Evolutionary conservation across 139 green algal genomes (phyloP), one percentile per base, ranked within the genome.

Genomic region (Klebsormidium nitens): DNA sequence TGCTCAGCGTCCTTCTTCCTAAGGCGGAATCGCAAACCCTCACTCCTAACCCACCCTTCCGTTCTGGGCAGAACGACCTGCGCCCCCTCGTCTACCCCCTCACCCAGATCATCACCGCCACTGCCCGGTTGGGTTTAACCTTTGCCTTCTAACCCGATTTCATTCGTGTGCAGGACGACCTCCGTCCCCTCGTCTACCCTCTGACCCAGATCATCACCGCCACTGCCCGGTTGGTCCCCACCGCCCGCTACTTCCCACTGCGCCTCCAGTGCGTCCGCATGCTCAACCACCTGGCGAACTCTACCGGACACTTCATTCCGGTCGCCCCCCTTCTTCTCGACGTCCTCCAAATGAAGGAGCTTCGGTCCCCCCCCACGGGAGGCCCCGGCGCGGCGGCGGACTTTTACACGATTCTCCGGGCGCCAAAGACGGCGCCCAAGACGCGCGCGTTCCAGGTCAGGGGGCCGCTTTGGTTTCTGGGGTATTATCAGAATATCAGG

Each of bases 171-270:
- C n/a, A n/a, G n/a, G n/a, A n/a, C 60, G 80, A 86, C 69, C 84
- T 97, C 42, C 71, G 69, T 26, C 82, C 88, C 1, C 83, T 97
- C 36, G 86, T 92, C 32, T 97, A 96, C 80, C 92, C 92, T 0
- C 66, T 96, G 39, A 42, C 64, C 1, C 74, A 82, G 73, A 63
- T 84, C 23, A 74, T 81, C 32, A 48, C 62, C 5, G 91, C 88
- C 23, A 75, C 87, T 19, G 85, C 86, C 0, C 76, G 89, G 6
- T 76, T 97, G 36, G 82, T 97, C 48, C 91, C 92, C 62, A 93
- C 91, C 1, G 87, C 90, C 2, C 81, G 85, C 36, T 96, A 93
- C 83, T 93, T 95, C 59, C 91, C 92, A 0, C 82, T 97, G 44
- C 78, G 91, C 26, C 86, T 97, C 44, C 78, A 89, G 17, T 81